Evolutionary conservation across 2,329 filamentous ascomycete genomes (phyloP).

Genomic region (Taxawa tesnikishii): DNA sequence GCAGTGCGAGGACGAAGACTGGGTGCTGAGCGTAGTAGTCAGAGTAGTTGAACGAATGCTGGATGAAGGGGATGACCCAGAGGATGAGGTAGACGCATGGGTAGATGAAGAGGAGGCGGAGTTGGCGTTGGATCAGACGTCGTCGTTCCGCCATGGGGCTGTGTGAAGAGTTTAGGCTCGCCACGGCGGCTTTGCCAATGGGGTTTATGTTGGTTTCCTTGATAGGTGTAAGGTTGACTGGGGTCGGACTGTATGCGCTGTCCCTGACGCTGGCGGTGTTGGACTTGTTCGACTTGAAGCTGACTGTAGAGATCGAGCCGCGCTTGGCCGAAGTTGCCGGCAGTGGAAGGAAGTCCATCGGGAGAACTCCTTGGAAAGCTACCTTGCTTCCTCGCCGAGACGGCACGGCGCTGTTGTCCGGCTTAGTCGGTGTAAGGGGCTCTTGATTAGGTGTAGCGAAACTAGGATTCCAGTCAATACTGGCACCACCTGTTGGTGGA

Average conservation of each 20-base stretch:
- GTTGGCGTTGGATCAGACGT: constrained; percentile 49
- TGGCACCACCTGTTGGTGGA: neutral
- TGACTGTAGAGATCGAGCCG: constrained; percentile 1
- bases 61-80: constrained; percentile 60
- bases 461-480: neutral
- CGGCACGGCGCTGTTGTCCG: neutral
- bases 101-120: constrained; percentile 65
- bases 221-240: constrained; percentile 3
- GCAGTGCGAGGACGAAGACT: constrained; percentile 44
- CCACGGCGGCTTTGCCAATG: neutral
- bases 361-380: neutral
- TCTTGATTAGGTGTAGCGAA: neutral
- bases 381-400: neutral
- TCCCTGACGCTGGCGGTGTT: no score
- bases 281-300: constrained; percentile 4
- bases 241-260: neutral
- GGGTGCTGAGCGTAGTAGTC: constrained; percentile 37
- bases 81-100: constrained; percentile 59
- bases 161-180: constrained; percentile 3
- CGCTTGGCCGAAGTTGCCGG: neutral
- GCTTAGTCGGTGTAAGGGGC: no score
- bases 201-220: no score
- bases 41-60: constrained; percentile 49
- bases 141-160: constrained; percentile 12
- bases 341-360: neutral